Base-by-base conservation (phyloP, 2,329 filamentous ascomycete genomes). In the Thelonectria discophora region DNA sequence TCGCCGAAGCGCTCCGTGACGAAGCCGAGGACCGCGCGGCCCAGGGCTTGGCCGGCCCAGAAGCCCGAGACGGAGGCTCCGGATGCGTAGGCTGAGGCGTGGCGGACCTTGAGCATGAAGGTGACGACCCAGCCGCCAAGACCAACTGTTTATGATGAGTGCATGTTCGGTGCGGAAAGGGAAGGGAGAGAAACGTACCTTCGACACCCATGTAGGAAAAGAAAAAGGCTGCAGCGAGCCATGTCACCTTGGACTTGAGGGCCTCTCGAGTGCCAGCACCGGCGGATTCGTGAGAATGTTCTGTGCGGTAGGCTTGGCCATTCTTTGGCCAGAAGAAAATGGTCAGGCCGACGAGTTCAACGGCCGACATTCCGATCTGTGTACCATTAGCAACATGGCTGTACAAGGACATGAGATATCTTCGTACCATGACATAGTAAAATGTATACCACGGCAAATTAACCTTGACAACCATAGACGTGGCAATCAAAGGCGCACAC, bases 101-200 rank as follows among this genome's bases (percentile, higher is more conserved):
- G 77, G 13, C 91, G 84, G 10, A 92, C 87, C 12, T 85, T 84
- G 6, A 92, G 86, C 90, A 94, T 93, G 73, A 94, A 93, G 0
- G 88, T 88, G 34, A 92, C 88, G 34, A 94, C 88, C 91, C 91
- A 94, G 4, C 91, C 91, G 20, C 90, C 90, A 1, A 93, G 81
- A 0, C 87, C 88, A 51, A 90, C 78, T 80, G 15, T 0, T 37
- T 17, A 21, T 17, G 3, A 17, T 71, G 27, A 74, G 62, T 51
- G 47, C 1, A 21, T 0, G 1, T 17, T 45, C 13, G 21, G 4
- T 6, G 9, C 1, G 10, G 1, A 1, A 2, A 0, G 2, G 10
- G 1, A 1, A 2, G 0, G 2, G 9, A 10, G 34, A 4, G 6
- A 12, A 15, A 32, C 50, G 21, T 53, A 78, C 77, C 88, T 76